Conservation (phyloP, 1,284 basidiomycete genomes). For the Ustilago esculenta region DNA sequence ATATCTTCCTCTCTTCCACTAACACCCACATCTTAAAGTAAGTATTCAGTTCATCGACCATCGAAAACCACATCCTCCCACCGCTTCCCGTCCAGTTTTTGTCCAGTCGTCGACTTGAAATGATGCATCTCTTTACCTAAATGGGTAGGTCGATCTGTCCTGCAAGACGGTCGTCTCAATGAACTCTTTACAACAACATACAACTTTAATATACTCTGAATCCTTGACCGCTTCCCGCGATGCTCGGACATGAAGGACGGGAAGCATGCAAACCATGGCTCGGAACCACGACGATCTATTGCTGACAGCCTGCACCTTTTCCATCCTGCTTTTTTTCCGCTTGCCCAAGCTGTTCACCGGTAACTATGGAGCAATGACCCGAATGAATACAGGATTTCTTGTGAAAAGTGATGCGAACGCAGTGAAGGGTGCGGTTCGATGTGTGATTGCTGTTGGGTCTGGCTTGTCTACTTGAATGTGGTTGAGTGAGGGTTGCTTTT, state of each 20-base stretch:
- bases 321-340: background rate
- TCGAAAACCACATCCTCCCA: no score
- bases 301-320: background rate
- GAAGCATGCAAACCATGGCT: background rate
- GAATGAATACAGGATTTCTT: no score
- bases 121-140: slow-evolving; percentile 31
- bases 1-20: slow-evolving; percentile 21
- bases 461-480: no score
- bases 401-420: no score
- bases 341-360: no score
- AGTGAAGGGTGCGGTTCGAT: no score
- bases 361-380: no score
- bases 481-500: background rate
- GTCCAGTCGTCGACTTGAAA: background rate
- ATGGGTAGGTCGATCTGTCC: slow-evolving; percentile 41
- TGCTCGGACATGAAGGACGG: background rate
- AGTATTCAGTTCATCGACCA: no score
- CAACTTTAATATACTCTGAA: slow-evolving; percentile 59
- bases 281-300: background rate
- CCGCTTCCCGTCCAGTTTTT: no score
- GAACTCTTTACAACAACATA: slow-evolving; percentile 35
- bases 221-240: background rate
- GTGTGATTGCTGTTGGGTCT: no score
- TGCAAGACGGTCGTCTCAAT: slow-evolving; percentile 42
- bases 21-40: slow-evolving; percentile 8